phyloP scores from a whole-genome alignment of 2,329 filamentous ascomycete genomes.

The Knufia fluminis region DNA sequence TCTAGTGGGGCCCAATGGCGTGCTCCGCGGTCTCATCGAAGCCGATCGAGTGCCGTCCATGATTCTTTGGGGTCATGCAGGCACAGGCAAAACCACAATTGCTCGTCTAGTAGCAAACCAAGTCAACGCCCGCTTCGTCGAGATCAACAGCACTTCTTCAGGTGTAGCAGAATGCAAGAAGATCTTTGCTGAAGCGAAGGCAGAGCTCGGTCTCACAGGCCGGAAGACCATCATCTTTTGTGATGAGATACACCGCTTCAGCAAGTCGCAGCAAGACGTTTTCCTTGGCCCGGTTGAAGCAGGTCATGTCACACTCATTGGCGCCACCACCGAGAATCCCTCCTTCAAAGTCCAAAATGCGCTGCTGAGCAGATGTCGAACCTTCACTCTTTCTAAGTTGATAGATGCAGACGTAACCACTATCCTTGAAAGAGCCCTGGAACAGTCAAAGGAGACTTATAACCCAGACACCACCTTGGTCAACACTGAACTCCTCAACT shows the following conservation, averaged over 20 bases:
- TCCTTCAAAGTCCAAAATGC: conserved; percentile 88
- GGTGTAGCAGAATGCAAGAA: conserved; percentile 89
- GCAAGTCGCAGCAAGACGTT: conserved; percentile 86
- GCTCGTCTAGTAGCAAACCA: conserved; percentile 78
- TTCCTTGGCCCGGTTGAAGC: conserved; percentile 88
- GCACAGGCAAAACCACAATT: conserved; percentile 56
- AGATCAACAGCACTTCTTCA: conserved; percentile 87
- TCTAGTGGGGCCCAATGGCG: conserved; percentile 73
- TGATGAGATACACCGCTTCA: conserved; percentile 91
- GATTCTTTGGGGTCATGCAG: conserved; percentile 64
- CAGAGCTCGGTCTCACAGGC: conserved; percentile 70
- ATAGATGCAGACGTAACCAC: conserved; percentile 59
- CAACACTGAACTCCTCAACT: conserved; percentile 66
- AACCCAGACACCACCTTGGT: conserved; percentile 46
- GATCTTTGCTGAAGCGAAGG: conserved; percentile 74
- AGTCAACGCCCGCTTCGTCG: conserved; percentile 77
- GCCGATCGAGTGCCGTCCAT: conserved; percentile 81
- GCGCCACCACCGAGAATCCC: conserved; percentile 94
- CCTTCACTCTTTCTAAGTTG: conserved; percentile 75
- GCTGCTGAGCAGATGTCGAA: conserved; percentile 78
- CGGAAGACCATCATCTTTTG: conserved; percentile 94
- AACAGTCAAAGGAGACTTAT: conserved; percentile 45
- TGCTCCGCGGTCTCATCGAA: conserved; percentile 78
- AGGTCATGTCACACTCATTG: conserved; percentile 82
- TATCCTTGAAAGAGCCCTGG: conserved; percentile 69